Conservation (phyloP, 108 stramenopile species). For the Nitzschia sp. region DNA sequence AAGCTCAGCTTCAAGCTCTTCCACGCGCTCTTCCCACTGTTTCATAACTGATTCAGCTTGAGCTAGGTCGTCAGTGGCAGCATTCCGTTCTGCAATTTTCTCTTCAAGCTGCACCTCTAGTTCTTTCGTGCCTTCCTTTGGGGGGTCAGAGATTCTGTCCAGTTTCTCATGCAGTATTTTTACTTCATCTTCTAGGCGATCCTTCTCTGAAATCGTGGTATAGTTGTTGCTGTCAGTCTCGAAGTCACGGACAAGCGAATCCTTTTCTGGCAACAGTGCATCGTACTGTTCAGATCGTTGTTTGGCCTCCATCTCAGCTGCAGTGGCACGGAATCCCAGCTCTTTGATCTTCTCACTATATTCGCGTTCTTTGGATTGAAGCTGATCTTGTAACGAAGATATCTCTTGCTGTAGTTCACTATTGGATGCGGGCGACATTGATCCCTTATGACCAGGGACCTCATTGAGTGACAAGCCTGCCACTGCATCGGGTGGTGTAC, state of each 20-base stretch:
- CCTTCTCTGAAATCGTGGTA: neutral
- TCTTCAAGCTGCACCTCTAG: neutral
- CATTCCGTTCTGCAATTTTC: slow-evolving; percentile 13
- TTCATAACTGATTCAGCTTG: slow-evolving; percentile 19
- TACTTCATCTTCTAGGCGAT: neutral
- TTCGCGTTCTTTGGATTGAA: slow-evolving; percentile 5
- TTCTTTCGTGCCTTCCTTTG: neutral
- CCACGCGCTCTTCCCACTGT: slow-evolving; percentile 20
- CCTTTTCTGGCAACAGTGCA: slow-evolving; percentile 12
- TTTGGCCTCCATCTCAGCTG: neutral
- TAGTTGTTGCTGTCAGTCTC: neutral
- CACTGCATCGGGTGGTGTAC: neutral
- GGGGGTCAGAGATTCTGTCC: neutral
- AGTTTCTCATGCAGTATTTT: neutral
- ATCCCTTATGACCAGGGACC: neutral
- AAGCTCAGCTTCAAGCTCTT: slow-evolving; percentile 17
- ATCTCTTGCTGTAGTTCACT: neutral
- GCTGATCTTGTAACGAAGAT: slow-evolving; percentile 33
- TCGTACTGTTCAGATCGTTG: neutral
- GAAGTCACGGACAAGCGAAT: neutral
- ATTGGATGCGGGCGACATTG: neutral
- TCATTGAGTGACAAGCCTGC: neutral
- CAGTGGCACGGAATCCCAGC: slow-evolving; percentile 11
- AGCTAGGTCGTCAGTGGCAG: neutral
- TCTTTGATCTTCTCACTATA: slow-evolving; percentile 5